Evolutionary conservation across 2,329 filamentous ascomycete species (phyloP), one percentile per base, ranked within the genome.

Genomic region (Emergomyces pasteurianus): DNA sequence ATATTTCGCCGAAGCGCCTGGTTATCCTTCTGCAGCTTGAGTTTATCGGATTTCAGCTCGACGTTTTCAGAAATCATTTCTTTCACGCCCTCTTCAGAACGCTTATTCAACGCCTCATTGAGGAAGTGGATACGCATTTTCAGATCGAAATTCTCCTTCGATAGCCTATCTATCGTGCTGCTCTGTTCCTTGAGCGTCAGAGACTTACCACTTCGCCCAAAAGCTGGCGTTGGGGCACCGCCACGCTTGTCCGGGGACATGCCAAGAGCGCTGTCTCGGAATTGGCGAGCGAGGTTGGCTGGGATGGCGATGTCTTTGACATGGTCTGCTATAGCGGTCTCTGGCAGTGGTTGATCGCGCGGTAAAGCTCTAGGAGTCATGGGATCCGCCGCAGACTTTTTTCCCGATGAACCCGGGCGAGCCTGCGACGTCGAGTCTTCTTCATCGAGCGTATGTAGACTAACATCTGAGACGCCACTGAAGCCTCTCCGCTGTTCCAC

Each of bases 41-140:
- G 86, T 52, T 96, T 83, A 63, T 89, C 90, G 0, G 92, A 96
- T 74, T 95, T 94, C 56, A 97, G 82, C 71, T 96, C 91, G 4
- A 97, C 92, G 68, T 96, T 99, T 74, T 96, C 92, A 52, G 90
- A 91, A 68, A 97, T 95, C 87, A 96, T 95, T 72, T 96, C 92
- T 76, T 95, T 95, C 72, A 99, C 87, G 65, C 92, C 91, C 75
- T 97, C 92, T 72, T 97, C 92, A 1, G 92, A 96, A 49, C 95
- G 83, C 71, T 92, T 94, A 74, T 95, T 91, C 23, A 99, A 78
- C 1, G 92, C 88, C 73, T 97, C 90, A 69, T 92, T 95, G 56
- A 99, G 82, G 70, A 96, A 99, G 80, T 96, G 95, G 65, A 97
- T 94, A 72, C 96, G 95, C 75, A 97, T 86, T 75, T 97, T 96